Conservation (phyloP, 2,329 filamentous ascomycete species). For the Bimuria novae-zelandiae region DNA sequence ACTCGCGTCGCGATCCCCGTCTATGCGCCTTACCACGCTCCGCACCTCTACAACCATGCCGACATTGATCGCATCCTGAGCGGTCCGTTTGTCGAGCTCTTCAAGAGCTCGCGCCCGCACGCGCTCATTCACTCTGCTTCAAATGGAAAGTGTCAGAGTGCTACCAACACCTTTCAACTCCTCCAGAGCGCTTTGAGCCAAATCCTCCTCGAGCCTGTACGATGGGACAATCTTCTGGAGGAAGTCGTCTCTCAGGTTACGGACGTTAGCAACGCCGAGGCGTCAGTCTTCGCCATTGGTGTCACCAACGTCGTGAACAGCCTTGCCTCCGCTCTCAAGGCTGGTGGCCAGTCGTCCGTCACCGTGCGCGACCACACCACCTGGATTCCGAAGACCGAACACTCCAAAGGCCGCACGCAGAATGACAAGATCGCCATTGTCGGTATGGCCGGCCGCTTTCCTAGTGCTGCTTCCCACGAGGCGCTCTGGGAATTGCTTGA, state of each 20-base stretch:
- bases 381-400: slow-evolving; percentile 45
- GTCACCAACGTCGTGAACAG: slow-evolving; percentile 60
- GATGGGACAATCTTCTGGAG: slow-evolving; percentile 55
- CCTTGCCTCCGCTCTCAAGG: slow-evolving; percentile 59
- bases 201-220: slow-evolving; percentile 53
- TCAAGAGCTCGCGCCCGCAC: slow-evolving; percentile 49
- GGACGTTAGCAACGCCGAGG: slow-evolving; percentile 45
- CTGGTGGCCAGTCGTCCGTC: slow-evolving; percentile 53
- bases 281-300: slow-evolving; percentile 56
- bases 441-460: slow-evolving; percentile 79
- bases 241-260: slow-evolving; percentile 55
- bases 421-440: slow-evolving; percentile 81
- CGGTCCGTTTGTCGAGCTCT: slow-evolving; percentile 44
- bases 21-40: slow-evolving; percentile 63
- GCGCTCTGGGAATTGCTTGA: slow-evolving; percentile 76
- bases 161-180: slow-evolving; percentile 53
- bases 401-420: slow-evolving; percentile 51
- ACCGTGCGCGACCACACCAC: slow-evolving; percentile 51
- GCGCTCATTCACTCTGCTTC: slow-evolving; percentile 54
- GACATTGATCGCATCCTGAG: slow-evolving; percentile 59
- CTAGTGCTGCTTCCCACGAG: slow-evolving; percentile 71
- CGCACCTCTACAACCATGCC: slow-evolving; percentile 57
- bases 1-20: slow-evolving; percentile 60
- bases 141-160: slow-evolving; percentile 52
- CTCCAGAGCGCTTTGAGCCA: slow-evolving; percentile 50